Conservation (phyloP, 2,329 filamentous ascomycete genomes). For the Penicillium sp. region DNA sequence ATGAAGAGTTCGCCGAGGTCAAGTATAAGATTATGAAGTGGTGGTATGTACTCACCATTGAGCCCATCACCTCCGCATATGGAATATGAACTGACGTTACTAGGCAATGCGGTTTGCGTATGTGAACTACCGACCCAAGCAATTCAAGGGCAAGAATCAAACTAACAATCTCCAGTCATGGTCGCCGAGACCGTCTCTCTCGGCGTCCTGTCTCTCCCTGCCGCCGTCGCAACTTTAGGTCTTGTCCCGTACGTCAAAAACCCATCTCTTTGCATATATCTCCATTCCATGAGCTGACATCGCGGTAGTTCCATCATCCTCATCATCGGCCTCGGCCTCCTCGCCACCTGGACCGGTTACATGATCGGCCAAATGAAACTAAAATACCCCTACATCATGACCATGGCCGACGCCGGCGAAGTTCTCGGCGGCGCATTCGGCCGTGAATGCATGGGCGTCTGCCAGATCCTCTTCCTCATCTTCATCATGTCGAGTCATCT, state of each 20-base stretch:
- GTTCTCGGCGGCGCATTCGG: conserved; percentile 63
- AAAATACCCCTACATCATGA: conserved; percentile 59
- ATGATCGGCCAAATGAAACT: conserved; percentile 62
- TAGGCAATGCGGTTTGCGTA: conserved; percentile 47
- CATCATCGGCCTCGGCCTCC: conserved; percentile 54
- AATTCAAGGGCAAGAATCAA: neutral
- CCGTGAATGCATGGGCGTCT: conserved; percentile 63
- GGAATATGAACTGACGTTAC: neutral
- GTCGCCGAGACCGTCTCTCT: conserved; percentile 59
- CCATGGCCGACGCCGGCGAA: conserved; percentile 68
- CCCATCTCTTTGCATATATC: neutral
- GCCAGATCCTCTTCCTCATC: conserved; percentile 64
- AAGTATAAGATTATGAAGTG: conserved; percentile 56
- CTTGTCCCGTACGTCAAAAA: conserved; percentile 43
- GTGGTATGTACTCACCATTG: conserved; percentile 32
- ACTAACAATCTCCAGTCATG: conserved; percentile 42
- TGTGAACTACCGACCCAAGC: conserved; percentile 6
- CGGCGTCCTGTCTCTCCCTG: conserved; percentile 56
- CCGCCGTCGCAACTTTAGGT: conserved; percentile 53
- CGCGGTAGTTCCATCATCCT: conserved; percentile 51
- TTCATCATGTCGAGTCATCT: conserved; percentile 74
- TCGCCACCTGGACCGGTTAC: conserved; percentile 63
- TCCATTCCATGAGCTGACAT: conserved; percentile 4
- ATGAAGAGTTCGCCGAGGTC: conserved; percentile 46
- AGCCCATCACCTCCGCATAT: conserved; percentile 5